Conservation (phyloP, 2,329 filamentous ascomycete genomes). For the Penicillium polonicum region DNA sequence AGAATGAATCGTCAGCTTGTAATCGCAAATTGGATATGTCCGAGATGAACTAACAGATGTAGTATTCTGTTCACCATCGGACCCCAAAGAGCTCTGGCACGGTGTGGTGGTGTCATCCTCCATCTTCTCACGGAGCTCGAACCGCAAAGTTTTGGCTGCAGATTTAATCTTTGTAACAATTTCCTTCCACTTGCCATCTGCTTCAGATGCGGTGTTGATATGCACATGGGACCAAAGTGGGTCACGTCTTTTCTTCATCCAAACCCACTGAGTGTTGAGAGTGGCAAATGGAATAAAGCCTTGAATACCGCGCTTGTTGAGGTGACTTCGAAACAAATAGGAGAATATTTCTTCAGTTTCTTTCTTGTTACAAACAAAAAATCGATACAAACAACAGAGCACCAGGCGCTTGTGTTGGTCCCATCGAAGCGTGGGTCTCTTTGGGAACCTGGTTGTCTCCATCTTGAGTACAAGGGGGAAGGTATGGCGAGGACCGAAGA, state of each 20-base stretch:
- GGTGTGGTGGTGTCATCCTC: neutral
- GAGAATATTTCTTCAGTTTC: conserved; percentile 30
- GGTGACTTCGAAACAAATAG: conserved; percentile 20
- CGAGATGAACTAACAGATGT: neutral
- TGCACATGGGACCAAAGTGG: conserved; percentile 29
- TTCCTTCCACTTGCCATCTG: conserved; percentile 14
- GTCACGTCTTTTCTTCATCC: conserved; percentile 18
- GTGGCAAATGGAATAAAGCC: conserved; percentile 10
- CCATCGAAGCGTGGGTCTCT: conserved; percentile 19
- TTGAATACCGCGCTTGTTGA: conserved; percentile 23
- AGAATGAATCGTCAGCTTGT: neutral
- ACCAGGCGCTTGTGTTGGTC: conserved; percentile 17
- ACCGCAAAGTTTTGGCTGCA: conserved; percentile 4
- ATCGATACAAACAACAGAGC: conserved; percentile 28
- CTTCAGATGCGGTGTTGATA: conserved; percentile 16
- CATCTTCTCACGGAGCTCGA: conserved; percentile 4
- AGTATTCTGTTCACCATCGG: neutral
- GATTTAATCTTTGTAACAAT: conserved; percentile 16
- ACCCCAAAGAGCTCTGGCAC: neutral
- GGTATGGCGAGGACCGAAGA: too few species aligned
- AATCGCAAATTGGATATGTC: neutral
- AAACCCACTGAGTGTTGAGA: conserved; percentile 24
- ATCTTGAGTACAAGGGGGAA: neutral
- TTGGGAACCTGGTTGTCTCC: neutral
- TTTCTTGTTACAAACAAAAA: conserved; percentile 16